Evolutionary conservation across 2,329 filamentous ascomycete species (phyloP), one percentile per base, ranked within the genome.

Genomic region (Aspergillus caelatus): DNA sequence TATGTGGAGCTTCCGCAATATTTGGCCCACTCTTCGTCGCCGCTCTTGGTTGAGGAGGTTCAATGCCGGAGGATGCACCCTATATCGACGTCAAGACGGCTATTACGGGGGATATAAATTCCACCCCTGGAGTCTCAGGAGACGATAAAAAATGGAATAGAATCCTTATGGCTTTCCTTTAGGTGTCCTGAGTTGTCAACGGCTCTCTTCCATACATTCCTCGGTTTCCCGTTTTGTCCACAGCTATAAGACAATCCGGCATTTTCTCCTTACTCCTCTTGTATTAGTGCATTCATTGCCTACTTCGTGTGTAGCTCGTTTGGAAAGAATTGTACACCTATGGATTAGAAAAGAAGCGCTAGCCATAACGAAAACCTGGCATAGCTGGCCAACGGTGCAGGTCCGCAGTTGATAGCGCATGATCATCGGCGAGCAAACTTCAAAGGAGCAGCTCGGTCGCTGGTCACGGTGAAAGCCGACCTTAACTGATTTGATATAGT

Each of bases 41-140:
- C 48, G 48, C 48, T 53, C 48, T 26, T 26, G 45, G 45, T 26
- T 14, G 45, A 7, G 21, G 45, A 23, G 9, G 11, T 23, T 26
- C 16, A 34, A 30, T 34, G 19, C 19, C 7, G 12, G 48, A 34
- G 30, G 14, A 53, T 28, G 28, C 26, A 53, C 48, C 28, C 6
- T 53, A n/a, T 53, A 36, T 43, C 62, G 58, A 64, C 62, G 62
- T 64, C 62, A 59, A 59, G 58, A 59, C 50, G 59, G 54, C 48
- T 58, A 50, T 30, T 26, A 56, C 30, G 43, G 39, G 26, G 30
- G 11, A 57, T 52, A 57, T 5, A 26, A 43, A 57, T 61, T 34
- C 23, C 57, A 46, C 32, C 28, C 62, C 26, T 56, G 55, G 23
- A n/a, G 39, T n/a, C 19, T 46, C 41, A 45, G 23, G 41, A 50